Conservation (phyloP, 345 rosid genomes). For the Aurinia saxatilis region DNA sequence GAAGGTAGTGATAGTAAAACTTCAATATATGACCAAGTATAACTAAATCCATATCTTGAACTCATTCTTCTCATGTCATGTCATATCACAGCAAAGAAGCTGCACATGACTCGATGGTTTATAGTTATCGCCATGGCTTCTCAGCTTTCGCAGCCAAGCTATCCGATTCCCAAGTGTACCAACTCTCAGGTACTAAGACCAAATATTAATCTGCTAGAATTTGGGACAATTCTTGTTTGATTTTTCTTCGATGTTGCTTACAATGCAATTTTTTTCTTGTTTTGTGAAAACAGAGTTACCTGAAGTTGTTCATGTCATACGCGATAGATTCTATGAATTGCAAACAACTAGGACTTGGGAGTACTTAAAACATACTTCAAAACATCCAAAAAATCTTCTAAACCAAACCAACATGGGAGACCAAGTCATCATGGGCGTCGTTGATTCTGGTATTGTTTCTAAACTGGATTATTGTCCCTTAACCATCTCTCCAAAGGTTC, state of each 20-base stretch:
- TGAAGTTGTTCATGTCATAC: slow-evolving; percentile 52
- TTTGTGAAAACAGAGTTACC: slow-evolving; percentile 35
- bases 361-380: slow-evolving; percentile 44
- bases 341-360: slow-evolving; percentile 74
- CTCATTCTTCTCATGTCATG: not conserved
- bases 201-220: not conserved
- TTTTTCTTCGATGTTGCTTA: not conserved
- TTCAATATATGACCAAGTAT: not conserved
- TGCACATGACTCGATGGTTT: slow-evolving; percentile 41
- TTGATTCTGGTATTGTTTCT: slow-evolving; percentile 44
- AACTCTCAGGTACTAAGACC: slow-evolving; percentile 37
- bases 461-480: not conserved
- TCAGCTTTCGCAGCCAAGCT: slow-evolving; percentile 69
- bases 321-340: slow-evolving; percentile 41
- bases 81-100: slow-evolving; percentile 41
- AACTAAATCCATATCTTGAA: not conserved
- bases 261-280: not conserved
- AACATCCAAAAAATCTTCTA: slow-evolving; percentile 31
- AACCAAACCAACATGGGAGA: slow-evolving; percentile 47
- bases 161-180: slow-evolving; percentile 40
- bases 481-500: not conserved
- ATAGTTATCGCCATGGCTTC: slow-evolving; percentile 67
- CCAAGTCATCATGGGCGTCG: slow-evolving; percentile 51
- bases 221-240: not conserved
- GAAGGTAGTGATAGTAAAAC: slow-evolving; percentile 33